Evolutionary conservation across 352 stramenopile genomes (phyloP), one percentile per base, ranked within the genome.

Genomic region (Pythium phragmiticola): DNA sequence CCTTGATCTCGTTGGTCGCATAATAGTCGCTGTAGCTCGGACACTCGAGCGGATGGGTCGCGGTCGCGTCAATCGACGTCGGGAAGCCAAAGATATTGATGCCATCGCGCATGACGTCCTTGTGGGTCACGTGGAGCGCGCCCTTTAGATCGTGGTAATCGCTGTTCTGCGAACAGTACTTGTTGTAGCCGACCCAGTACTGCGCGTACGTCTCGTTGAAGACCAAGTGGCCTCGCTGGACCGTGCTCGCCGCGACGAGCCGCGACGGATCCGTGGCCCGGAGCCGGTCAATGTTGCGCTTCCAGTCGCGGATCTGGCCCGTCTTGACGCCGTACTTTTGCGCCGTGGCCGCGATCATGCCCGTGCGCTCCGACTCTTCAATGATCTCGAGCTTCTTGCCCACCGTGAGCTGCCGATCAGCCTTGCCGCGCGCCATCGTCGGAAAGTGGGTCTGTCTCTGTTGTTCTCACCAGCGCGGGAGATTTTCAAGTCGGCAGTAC

Each of bases 341-440:
- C 69, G 85, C 85, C 39, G 85, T 94, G 19, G 72, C 82, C 34
- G 81, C 69, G 37, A 94, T 82, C 51, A 89, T 77, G 4, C 85
- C 85, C 64, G 85, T 94, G 61, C 83, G 83, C 26, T 94, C 85
- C 52, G 80, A 83, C 65, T 94, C 85, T 51, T 92, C 85, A 69
- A 94, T 90, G 69, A 94, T 94, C 76, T 94, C 83, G 56, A 94
- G 85, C 74, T 94, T 94, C 73, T 94, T 94, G 77, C 85, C 85
- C 46, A 94, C 85, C 36, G 85, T 94, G 59, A 94, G 74, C 49
- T 86, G 77, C 36, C 75, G 70, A 64, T 94, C 83, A 12, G 85
- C 85, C 60, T 94, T 94, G 63, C 85, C 85, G 57, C 85, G 82
- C 67, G 85, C 83, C 85, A 94, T 94, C n/a, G 6, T 66, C 3